Conservation (phyloP, 495 filamentous ascomycete species). For the Recurvomyces mirabilis region DNA sequence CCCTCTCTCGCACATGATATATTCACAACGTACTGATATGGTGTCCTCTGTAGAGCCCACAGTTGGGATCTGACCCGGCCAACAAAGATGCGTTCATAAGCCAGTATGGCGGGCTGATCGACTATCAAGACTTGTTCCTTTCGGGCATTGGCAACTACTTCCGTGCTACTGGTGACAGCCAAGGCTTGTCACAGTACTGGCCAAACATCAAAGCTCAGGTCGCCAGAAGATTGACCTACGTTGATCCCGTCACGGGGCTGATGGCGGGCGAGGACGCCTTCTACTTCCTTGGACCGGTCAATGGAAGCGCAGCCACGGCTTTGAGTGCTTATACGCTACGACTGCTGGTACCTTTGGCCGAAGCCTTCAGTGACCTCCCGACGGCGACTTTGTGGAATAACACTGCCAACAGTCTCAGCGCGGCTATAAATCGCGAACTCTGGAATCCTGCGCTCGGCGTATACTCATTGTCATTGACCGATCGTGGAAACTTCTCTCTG, state of each 20-base stretch:
- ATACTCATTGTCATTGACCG: constrained; percentile 21
- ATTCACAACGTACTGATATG: neutral
- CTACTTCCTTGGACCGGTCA: constrained; percentile 14
- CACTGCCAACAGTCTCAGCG: constrained; percentile 5
- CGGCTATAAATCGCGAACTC: constrained; percentile 24
- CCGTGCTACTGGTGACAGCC: constrained; percentile 12
- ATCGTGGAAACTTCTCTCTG: constrained; percentile 17
- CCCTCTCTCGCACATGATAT: neutral
- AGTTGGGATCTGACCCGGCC: neutral
- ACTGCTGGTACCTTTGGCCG: constrained; percentile 1
- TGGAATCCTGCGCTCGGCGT: constrained; percentile 25
- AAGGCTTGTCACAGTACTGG: constrained; percentile 15
- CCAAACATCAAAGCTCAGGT: constrained; percentile 16
- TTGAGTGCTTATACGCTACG: constrained; percentile 1
- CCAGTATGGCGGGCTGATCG: neutral
- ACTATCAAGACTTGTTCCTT: constrained; percentile 26
- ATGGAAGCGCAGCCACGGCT: constrained; percentile 8
- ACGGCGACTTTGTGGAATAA: neutral
- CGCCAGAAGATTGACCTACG: constrained; percentile 13
- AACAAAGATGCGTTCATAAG: constrained; percentile 1
- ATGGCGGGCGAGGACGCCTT: constrained; percentile 5
- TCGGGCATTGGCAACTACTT: constrained; percentile 21
- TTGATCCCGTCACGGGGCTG: constrained; percentile 21
- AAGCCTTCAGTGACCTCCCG: constrained; percentile 4
- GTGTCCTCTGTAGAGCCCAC: neutral